Evolutionary conservation across 2,329 filamentous ascomycete genomes (phyloP), one percentile per base, ranked within the genome.

Genomic region (Zasmidium citrigriseum): DNA sequence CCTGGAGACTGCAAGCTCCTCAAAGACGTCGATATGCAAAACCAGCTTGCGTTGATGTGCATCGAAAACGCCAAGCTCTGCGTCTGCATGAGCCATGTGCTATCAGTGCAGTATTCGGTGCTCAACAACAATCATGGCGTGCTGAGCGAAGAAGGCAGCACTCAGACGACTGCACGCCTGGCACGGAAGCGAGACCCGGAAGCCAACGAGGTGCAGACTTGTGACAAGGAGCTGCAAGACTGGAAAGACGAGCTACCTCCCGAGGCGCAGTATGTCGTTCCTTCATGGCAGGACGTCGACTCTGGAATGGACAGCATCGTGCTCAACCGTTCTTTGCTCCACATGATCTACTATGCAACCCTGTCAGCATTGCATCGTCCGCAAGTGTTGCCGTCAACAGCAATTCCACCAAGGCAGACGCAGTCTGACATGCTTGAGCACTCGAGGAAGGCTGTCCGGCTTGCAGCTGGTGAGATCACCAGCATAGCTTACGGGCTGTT

Each of bases 341-440:
- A 96, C 74, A 96, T 97, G 89, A 87, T 96, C 1, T 96, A 96
- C 75, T 90, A 92, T 73, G 96, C 93, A 1, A 96, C 93, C 0
- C 83, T 96, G 18, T 96, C 91, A 53, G 93, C 93, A 2, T 82
- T 98, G 18, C 93, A 97, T 73, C 87, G 93, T 25, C 93, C 93
- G 1, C 92, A 96, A 65, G 93, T 97, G 59, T 82, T 96, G 44
- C 91, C 92, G 0, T 88, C 88, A 0, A 86, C 86, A 77, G 63
- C 64, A 22, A 62, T 70, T 68, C 73, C 61, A 18, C 67, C 65
- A 20, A 66, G 69, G 34, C 67, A 63, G 21, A 79, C 80, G 16
- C 85, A 85, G 34, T 83, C 85, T 11, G 87, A 92, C 64, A 80
- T 93, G 14, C 89, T 96, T 69, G 91, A 96, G 57, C 83, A 90